Conservation (phyloP, 768 basidiomycete species). For the Rhodosporidiobolus sp. region DNA sequence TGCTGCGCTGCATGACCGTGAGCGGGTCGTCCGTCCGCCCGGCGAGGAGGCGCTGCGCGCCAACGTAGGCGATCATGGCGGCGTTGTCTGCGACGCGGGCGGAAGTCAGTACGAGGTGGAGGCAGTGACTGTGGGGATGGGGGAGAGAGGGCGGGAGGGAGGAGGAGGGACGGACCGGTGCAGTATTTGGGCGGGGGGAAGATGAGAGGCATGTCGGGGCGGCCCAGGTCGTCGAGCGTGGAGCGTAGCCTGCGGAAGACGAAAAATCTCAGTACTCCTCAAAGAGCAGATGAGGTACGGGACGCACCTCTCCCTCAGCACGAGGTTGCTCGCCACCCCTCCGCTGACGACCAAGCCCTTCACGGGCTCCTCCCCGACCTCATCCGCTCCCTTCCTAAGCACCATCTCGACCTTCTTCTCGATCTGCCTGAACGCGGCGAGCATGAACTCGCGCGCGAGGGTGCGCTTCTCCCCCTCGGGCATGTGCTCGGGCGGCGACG, state of each 20-base stretch:
- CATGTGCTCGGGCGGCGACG: slow-evolving; percentile 20
- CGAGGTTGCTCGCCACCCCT: slow-evolving; percentile 84
- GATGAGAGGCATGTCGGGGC: slow-evolving; percentile 61
- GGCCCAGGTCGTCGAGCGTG: slow-evolving; percentile 39
- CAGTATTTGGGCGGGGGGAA: slow-evolving; percentile 79
- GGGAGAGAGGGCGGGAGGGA: not conserved
- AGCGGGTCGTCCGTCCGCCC: slow-evolving; percentile 57
- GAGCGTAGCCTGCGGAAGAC: slow-evolving; percentile 39
- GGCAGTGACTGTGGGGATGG: too few relatives aligned
- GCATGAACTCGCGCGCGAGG: slow-evolving; percentile 70
- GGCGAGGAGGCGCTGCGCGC: slow-evolving; percentile 73
- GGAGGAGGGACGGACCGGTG: slow-evolving; percentile 59
- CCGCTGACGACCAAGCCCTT: slow-evolving; percentile 82
- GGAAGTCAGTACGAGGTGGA: too few relatives aligned
- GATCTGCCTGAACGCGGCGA: slow-evolving; percentile 66
- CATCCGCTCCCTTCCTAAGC: slow-evolving; percentile 44
- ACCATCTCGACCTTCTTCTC: slow-evolving; percentile 68
- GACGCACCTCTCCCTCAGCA: slow-evolving; percentile 64
- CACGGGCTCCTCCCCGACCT: too few relatives aligned
- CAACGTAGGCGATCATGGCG: slow-evolving; percentile 93
- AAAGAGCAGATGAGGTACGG: not conserved
- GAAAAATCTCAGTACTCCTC: slow-evolving; percentile 13
- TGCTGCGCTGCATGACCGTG: slow-evolving; percentile 52
- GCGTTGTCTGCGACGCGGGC: slow-evolving; percentile 92
- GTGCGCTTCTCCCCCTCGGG: slow-evolving; percentile 42